phyloP scores from a whole-genome alignment of 2,329 filamentous ascomycete genomes.

The Clonostachys sp. region DNA sequence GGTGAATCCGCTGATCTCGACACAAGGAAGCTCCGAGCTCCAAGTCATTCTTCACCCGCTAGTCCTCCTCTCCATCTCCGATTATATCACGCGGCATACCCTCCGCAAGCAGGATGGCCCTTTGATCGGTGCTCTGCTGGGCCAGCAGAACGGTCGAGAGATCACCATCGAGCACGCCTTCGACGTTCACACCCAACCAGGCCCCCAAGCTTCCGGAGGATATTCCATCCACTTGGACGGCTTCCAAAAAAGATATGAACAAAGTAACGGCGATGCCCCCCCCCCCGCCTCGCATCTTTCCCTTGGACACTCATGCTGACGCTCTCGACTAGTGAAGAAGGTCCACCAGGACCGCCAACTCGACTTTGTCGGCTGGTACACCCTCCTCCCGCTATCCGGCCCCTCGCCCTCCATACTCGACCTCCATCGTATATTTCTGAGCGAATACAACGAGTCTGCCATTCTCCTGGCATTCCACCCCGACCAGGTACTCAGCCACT shows the following conservation, averaged over 20 bases:
- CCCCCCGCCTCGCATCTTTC: too few species aligned
- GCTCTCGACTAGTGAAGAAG: conserved; percentile 62
- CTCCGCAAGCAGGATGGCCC: conserved; percentile 71
- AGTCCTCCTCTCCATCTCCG: conserved; percentile 91
- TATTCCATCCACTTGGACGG: conserved; percentile 37
- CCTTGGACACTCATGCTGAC: not conserved
- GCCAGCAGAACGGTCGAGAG: conserved; percentile 84
- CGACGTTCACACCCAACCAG: conserved; percentile 44
- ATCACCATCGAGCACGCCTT: conserved; percentile 93
- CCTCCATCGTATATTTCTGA: conserved; percentile 73
- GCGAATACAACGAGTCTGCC: conserved; percentile 76
- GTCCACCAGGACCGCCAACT: conserved; percentile 83
- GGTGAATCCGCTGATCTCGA: conserved; percentile 58
- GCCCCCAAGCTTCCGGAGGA: conserved; percentile 27
- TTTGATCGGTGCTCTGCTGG: conserved; percentile 81
- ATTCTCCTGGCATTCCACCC: conserved; percentile 86
- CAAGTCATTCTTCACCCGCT: conserved; percentile 86
- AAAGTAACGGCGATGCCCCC: conserved; percentile 55
- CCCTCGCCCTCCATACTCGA: conserved; percentile 66
- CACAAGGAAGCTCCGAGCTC: conserved; percentile 66
- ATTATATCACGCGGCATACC: conserved; percentile 90
- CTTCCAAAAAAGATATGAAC: conserved; percentile 75
- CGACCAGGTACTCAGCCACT: conserved; percentile 43
- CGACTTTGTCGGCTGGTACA: conserved; percentile 91
- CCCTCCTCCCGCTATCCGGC: conserved; percentile 67